Evolutionary conservation across 2,329 filamentous ascomycete genomes (phyloP).

Genomic region (Cyclaneusma minus): DNA sequence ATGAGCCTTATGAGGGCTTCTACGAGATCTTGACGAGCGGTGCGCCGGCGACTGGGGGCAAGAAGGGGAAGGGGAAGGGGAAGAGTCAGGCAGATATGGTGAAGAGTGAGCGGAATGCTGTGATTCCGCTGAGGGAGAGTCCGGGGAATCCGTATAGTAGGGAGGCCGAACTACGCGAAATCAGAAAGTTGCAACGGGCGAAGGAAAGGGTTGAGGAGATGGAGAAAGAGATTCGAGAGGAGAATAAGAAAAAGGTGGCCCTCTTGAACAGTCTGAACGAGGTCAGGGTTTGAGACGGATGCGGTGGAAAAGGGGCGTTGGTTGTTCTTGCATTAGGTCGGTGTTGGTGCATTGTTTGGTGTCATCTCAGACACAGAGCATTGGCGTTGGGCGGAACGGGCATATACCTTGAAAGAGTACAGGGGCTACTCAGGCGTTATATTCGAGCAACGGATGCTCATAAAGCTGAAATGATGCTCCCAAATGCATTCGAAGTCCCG

Average conservation of each 20-base stretch:
- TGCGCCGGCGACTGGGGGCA: constrained; percentile 35
- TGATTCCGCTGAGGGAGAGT: constrained; percentile 54
- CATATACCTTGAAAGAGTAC: too few relatives aligned
- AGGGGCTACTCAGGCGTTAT: too few relatives aligned
- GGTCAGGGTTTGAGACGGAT: too few relatives aligned
- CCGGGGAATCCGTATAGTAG: constrained; percentile 59
- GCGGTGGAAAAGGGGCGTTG: too few relatives aligned
- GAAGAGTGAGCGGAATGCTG: constrained; percentile 45
- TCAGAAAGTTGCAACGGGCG: constrained; percentile 46
- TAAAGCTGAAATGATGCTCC: too few relatives aligned
- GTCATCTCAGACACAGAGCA: too few relatives aligned
- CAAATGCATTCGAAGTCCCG: too few relatives aligned
- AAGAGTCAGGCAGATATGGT: constrained; percentile 22
- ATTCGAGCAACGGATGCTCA: too few relatives aligned
- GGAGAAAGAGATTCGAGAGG: constrained; percentile 38
- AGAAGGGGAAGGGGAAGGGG: constrained; percentile 41
- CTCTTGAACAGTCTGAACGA: too few relatives aligned
- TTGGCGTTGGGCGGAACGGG: too few relatives aligned
- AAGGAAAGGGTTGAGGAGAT: constrained; percentile 47
- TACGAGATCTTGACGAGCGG: constrained; percentile 74
- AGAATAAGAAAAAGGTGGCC: constrained; percentile 46
- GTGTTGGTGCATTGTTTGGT: too few relatives aligned
- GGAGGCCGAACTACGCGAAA: constrained; percentile 50
- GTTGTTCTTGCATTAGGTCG: too few relatives aligned
- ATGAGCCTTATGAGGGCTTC: constrained; percentile 87